Base-by-base conservation (phyloP, 805 yeast genomes). In the Yarrowia sp. region DNA sequence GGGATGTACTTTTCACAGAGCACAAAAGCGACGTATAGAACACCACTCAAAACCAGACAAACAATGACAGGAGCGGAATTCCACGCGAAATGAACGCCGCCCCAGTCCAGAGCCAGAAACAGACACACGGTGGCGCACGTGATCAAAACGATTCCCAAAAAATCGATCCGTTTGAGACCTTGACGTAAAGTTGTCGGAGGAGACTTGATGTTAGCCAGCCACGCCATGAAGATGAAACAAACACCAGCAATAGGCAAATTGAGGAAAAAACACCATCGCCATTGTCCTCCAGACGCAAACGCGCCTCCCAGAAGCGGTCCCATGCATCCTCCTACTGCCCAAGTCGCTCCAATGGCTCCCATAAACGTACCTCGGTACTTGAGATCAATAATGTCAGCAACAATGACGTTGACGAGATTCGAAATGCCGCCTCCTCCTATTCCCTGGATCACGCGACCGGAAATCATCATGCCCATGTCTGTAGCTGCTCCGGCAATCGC, bases 371-470 rank as follows among this genome's bases (percentile, higher is more conserved):
- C 96, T 70, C 97, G 81, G 58, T 88, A 86, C 68, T 94, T 82
- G 70, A 89, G 82, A 3, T 94, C 86, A 39, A 91, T 87, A 58
- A 91, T 80, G 76, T 92, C 97, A 20, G 92, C 86, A 71, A 89
- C 83, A 9, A 92, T 83, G 66, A 92, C 87, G 9, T 95, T 87
- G 17, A 91, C 85, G 73, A 91, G 79, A 0, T 92, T 84, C 56
- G 87, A 87, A 72, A 91, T 84, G 1, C 97, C 97, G 14, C 96
- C 95, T 19, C 96, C 97, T 15, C 97, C 97, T 68, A 89, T 83
- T 30, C 97, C 97, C 40, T 96, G 88, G 56, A 92, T 80, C 69
- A 90, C 87, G 72, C 96, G 81, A 0, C 92, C 93, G 2, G 85
- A 89, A 69, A 89, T 87, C 49, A 89, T 79, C 84, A 84, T 82